phyloP scores from a whole-genome alignment of 768 basidiomycete genomes.

The Paxillus ammoniavirescens region DNA sequence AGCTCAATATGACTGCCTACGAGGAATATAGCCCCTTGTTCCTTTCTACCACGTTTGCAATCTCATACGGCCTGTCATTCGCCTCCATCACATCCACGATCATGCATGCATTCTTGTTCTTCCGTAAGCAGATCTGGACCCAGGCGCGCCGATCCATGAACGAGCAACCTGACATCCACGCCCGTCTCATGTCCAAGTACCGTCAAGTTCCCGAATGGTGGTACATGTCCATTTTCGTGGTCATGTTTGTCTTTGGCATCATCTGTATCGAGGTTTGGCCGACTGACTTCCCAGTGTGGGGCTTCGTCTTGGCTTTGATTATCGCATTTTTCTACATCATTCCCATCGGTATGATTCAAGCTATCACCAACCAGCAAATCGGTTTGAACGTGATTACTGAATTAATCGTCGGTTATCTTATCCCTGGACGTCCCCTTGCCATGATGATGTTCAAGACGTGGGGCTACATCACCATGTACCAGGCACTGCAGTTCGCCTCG shows the following conservation, averaged over 20 bases:
- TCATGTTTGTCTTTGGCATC: conserved; percentile 61
- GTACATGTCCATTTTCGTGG: conserved; percentile 42
- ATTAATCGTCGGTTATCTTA: conserved; percentile 58
- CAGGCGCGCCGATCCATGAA: conserved; percentile 50
- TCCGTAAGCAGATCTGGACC: conserved; percentile 55
- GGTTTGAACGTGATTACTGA: conserved; percentile 71
- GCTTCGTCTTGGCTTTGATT: conserved; percentile 39
- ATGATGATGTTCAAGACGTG: conserved; percentile 81
- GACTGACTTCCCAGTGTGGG: conserved; percentile 47
- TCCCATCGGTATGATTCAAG: conserved; percentile 76
- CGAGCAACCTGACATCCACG: conserved; percentile 61
- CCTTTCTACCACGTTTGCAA: conserved; percentile 49
- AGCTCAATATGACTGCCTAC: conserved; percentile 34
- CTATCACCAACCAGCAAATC: conserved; percentile 78
- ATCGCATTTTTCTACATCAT: conserved; percentile 65
- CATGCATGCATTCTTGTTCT: conserved; percentile 46
- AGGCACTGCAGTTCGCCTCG: conserved; percentile 65
- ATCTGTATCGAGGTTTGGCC: conserved; percentile 63
- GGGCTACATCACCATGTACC: conserved; percentile 64
- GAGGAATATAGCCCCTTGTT: conserved; percentile 40
- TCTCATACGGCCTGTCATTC: conserved; percentile 50
- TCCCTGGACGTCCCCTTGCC: conserved; percentile 66
- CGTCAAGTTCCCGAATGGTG: conserved; percentile 62
- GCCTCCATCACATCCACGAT: conserved; percentile 42
- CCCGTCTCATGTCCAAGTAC: conserved; percentile 57